Evolutionary conservation across 176 grass and related monocot species (phyloP), one percentile per base, ranked within the genome.

Genomic region (Themeda triandra): DNA sequence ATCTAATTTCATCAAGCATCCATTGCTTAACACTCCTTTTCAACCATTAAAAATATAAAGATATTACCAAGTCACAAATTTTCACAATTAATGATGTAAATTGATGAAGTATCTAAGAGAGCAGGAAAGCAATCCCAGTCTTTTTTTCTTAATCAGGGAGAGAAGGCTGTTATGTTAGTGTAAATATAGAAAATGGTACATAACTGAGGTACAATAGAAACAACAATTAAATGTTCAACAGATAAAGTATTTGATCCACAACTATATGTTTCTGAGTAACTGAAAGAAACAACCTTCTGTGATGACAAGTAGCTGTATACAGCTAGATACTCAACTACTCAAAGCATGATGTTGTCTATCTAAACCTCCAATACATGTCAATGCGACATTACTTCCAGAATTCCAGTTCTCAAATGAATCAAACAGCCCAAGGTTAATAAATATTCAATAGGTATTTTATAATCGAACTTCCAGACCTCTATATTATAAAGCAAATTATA

Each of bases 141-240:
- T n/a, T n/a, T n/a, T n/a, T n/a, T n/a, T n/a, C n/a, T n/a, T n/a
- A n/a, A n/a, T 21, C 49, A 53, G 2, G 48, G 48, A 51, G 15
- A 18, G 15, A 51, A 51, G 2, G 5, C 48, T 51, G 2, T 18
- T 18, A 18, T 6, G 48, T 51, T 51, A 18, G 48, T 2, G 1
- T 8, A 53, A 2, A 53, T 0, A 53, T 53, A 53, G 2, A 87
- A 77, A 69, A 91, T 24, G 56, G 76, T 86, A 51, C 32, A 63
- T 23, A 89, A 84, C 4, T 75, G 40, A 91, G 69, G 11, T 27
- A 39, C 4, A 24, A 2, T 54, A 53, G 0, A 18, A 36, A 17
- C 6, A 32, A 2, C 13, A 66, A 31, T 8, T 14, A 7, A 30
- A 64, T 64, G 27, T 29, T 13, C 3, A 31, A 66, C 64, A 66